Evolutionary conservation across 352 stramenopile species (phyloP), one percentile per base, ranked within the genome.

Genomic region (Plasmopara halstedii): DNA sequence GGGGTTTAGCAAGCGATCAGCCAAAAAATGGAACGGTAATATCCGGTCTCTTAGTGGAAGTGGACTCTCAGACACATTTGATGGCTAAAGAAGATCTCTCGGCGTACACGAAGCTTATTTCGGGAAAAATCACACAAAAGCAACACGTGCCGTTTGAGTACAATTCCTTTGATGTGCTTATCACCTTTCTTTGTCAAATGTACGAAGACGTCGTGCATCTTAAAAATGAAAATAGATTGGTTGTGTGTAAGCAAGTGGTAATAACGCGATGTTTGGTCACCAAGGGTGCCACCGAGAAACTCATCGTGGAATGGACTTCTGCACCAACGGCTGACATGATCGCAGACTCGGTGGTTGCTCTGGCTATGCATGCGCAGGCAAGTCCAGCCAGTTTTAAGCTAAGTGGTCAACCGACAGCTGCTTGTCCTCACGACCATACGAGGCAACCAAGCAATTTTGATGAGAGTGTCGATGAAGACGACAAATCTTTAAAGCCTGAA

Each of bases 241-340:
- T 88, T 13, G 71, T 95, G 15, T 84, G 70, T 35, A 70, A 80
- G 37, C 67, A 88, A 38, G 77, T 91, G 1, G 70, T 75, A 2
- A 62, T 94, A 9, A 90, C 82, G 3, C 70, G 70, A 3, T 62
- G 50, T n/a, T 20, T 51, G 34, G 47, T 56, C n/a, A 21, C 49
- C 17, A 67, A 67, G 38, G 50, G 60, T 15, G 35, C 35, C 6
- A 63, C 56, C 11, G 60, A 69, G 33, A 69, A 69, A 38, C 51
- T 95, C n/a, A 35, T 85, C 17, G 54, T 95, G 10, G 76, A 88
- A 38, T 95, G 85, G 85, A 90, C 87, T 18, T 90, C 91, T 8
- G 90, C 85, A 27, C 89, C 94, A n/a, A 95, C 86, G 3, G 88
- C 85, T 6, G 95, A 98, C 58, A 93, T 98, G 59, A 92, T 98